A percentile compares a stretch with the other conserved stretches of the same genome.
Evolutionary conservation across 192 early-diverging fungal species (phyloP).

Genomic region (Coemansia asiatica): DNA sequence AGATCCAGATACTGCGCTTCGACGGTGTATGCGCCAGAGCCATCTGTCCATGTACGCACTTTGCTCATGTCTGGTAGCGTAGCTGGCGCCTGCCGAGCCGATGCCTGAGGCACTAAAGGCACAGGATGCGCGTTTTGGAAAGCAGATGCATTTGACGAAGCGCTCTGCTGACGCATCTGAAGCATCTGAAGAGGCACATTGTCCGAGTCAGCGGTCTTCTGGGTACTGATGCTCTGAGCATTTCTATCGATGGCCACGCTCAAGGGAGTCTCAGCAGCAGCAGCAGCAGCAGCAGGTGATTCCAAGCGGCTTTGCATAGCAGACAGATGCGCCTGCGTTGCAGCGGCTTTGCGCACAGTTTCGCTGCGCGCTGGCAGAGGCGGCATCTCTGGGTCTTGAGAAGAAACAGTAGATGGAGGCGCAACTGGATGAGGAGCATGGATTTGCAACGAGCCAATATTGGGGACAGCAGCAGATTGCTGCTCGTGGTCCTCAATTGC

Average conservation of each 20-base stretch:
- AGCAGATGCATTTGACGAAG: neutral
- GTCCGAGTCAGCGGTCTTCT: constrained; percentile 41
- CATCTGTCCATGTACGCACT: constrained; percentile 90
- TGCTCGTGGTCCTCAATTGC: neutral
- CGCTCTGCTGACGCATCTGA: constrained; percentile 16
- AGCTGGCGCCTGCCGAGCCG: neutral
- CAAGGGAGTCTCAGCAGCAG: neutral
- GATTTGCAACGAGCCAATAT: neutral
- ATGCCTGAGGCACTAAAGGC: neutral
- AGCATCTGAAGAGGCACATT: constrained; percentile 47
- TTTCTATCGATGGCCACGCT: constrained; percentile 12
- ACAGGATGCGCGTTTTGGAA: neutral
- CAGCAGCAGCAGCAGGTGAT: too few relatives aligned
- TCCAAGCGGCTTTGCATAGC: neutral
- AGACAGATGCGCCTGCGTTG: constrained; percentile 11
- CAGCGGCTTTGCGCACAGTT: constrained; percentile 34
- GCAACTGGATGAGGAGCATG: constrained; percentile 1
- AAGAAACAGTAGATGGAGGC: too few relatives aligned
- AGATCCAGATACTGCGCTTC: constrained; percentile 81
- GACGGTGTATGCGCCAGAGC: constrained; percentile 85
- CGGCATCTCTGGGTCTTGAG: constrained; percentile 1
- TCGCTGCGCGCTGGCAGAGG: constrained; percentile 34
- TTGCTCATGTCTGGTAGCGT: constrained; percentile 49
- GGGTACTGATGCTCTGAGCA: constrained; percentile 2
- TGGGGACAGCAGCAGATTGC: too few relatives aligned